phyloP scores from a whole-genome alignment of 202 grass and related monocot genomes.

The Eragrostis tef region DNA sequence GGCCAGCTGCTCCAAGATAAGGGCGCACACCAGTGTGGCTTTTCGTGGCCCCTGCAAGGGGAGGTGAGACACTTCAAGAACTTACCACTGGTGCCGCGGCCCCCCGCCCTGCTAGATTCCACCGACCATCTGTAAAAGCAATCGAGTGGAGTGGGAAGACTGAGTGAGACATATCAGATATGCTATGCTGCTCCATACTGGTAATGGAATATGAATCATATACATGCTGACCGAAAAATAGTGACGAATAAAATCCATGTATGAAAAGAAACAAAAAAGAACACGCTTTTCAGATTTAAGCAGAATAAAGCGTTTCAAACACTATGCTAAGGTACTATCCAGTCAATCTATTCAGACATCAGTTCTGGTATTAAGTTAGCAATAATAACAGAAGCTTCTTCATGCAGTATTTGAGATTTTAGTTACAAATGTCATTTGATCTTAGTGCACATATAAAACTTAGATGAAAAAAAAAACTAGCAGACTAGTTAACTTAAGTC shows the following conservation, averaged over 20 bases:
- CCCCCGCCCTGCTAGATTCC: conserved; percentile 43
- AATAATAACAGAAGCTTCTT: conserved; percentile 11
- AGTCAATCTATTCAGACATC: conserved; percentile 8
- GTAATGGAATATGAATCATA: conserved; percentile 28
- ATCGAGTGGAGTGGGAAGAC: conserved; percentile 31
- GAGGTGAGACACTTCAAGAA: conserved; percentile 38
- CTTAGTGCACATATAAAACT: neutral
- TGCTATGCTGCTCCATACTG: neutral
- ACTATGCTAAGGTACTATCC: conserved; percentile 45
- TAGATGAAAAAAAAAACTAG: neutral
- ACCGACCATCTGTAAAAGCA: conserved; percentile 56
- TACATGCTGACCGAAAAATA: neutral
- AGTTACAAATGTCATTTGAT: neutral
- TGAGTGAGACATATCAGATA: conserved; percentile 46
- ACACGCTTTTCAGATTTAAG: neutral
- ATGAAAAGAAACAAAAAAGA: conserved; percentile 31
- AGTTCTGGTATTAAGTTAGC: neutral
- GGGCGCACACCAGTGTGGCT: conserved; percentile 44
- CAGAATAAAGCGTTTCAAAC: conserved; percentile 33
- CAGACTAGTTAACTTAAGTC: neutral
- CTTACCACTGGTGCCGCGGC: conserved; percentile 42
- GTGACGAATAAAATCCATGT: neutral
- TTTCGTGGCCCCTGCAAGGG: conserved; percentile 48
- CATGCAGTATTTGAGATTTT: conserved; percentile 5
- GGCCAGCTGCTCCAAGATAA: conserved; percentile 52